Conservation (phyloP, 306 rosid genomes). For the Dalbergia oliveri region DNA sequence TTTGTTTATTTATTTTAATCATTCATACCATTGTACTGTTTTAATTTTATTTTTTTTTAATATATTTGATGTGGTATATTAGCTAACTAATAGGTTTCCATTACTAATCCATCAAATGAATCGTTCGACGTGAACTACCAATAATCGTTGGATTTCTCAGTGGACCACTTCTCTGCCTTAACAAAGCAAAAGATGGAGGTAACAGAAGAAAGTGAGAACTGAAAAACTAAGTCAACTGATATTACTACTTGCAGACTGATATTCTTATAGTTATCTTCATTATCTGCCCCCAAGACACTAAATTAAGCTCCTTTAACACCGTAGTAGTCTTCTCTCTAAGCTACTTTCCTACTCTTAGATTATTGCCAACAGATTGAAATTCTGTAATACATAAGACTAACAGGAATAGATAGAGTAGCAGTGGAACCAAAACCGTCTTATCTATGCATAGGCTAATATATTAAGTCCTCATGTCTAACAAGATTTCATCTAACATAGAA, state of each 20-base stretch:
- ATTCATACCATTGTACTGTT: background rate
- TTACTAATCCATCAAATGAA: background rate
- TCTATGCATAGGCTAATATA: conserved; percentile 43
- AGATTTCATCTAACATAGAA: conserved; percentile 34
- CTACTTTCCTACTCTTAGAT: conserved; percentile 46
- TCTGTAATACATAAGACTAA: conserved; percentile 33
- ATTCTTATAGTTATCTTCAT: conserved; percentile 24
- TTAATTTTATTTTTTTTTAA: background rate
- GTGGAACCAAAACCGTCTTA: conserved; percentile 50
- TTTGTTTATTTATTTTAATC: background rate
- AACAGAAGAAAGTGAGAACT: conserved; percentile 5
- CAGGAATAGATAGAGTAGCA: conserved; percentile 36
- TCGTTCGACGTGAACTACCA: background rate
- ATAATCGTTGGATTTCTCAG: background rate
- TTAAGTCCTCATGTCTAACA: conserved; percentile 28
- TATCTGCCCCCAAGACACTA: conserved; percentile 24
- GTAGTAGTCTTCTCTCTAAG: conserved; percentile 24
- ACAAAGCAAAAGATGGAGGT: conserved; percentile 9
- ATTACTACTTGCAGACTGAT: conserved; percentile 2
- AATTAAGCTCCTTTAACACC: conserved; percentile 28
- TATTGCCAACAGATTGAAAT: conserved; percentile 46
- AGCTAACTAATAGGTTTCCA: conserved; percentile 14
- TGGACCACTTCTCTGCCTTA: background rate
- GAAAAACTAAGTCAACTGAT: conserved; percentile 13
- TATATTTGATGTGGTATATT: background rate